Base-by-base conservation (phyloP, 768 basidiomycete species). In the Leccinellum rugosiceps region DNA sequence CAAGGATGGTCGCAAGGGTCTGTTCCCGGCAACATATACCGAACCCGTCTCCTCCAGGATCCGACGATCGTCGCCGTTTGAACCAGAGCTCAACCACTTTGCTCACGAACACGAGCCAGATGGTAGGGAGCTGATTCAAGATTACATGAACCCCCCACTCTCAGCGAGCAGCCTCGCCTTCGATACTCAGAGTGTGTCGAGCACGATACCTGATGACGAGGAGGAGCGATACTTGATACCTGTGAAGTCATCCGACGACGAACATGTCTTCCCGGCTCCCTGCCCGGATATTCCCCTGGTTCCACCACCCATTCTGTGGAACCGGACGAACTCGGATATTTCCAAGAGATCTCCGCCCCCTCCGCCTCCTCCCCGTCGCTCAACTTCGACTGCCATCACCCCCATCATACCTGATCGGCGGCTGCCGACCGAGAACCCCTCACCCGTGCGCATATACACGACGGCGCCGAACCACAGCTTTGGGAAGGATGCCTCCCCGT, bases 1-100 rank as follows among this genome's bases (percentile, higher is more conserved):
- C 32, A 63, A 58, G 45, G 74, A 80, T 55, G 91, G 90, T 2
- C 78, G 77, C 59, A 84, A 80, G 52, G 94, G 94, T 14, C 69
- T 96, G 43, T 95, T 97, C 78, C 94, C 94, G 0, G 80, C 83
- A 1, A 80, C 84, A 6, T 89, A 92, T 71, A 86, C 85, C 9
- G 88, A 92, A 62, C 53, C 57, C 4, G 61, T 75, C 52, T 55
- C 57, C 52, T 55, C 57, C 8, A 61, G 52, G 47, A 41, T 49
- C 17, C 55, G 19, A 43, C 58, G 32, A 58, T 67, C 75, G 28
- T 65, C 80, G 1, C 66, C 72, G 9, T 68, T 73, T 23, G 74
- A 70, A 45, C 71, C 77, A 6, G 65, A 69, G 17, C 59, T 71
- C n/a, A 8, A 28, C 43, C 57, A 56, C 19, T 43, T 32, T 6